A percentile compares a stretch with the other conserved stretches of the same genome.
Conservation (phyloP, 139 green algal genomes). For the Chlorella sp. region DNA sequence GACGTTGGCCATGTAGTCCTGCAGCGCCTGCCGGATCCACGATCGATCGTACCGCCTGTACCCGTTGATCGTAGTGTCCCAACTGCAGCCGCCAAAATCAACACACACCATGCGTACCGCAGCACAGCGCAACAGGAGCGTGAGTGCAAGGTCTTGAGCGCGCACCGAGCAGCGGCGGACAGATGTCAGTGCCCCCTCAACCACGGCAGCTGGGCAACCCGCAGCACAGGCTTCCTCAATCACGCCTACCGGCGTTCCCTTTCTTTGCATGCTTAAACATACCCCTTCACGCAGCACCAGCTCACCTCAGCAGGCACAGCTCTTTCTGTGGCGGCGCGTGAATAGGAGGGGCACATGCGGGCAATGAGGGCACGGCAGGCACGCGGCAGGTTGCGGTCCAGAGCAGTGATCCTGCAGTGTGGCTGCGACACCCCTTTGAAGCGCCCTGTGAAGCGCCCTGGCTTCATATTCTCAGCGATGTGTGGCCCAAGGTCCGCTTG, state of each 20-base stretch:
- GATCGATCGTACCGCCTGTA: slow-evolving; percentile 8
- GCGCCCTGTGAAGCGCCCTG: neutral
- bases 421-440: neutral
- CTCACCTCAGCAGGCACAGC: slow-evolving; percentile 9
- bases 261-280: neutral
- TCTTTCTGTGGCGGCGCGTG: neutral
- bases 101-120: neutral
- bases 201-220: neutral
- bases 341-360: too few relatives aligned
- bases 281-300: neutral
- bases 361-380: neutral
- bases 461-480: neutral
- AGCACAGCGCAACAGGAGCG: neutral
- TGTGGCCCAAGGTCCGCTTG: neutral
- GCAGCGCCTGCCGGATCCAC: neutral
- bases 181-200: neutral
- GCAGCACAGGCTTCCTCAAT: neutral
- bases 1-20: neutral
- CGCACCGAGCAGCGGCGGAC: neutral
- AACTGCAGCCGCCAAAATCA: neutral
- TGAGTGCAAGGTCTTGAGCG: neutral
- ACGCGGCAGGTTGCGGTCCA: too few relatives aligned
- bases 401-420: too few relatives aligned
- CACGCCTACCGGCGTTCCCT: neutral
- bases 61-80: neutral